A percentile compares a stretch with the other conserved stretches of the same genome.
Evolutionary conservation across 1,139 yeast species (phyloP).

Genomic region (Candida sanyaensis): DNA sequence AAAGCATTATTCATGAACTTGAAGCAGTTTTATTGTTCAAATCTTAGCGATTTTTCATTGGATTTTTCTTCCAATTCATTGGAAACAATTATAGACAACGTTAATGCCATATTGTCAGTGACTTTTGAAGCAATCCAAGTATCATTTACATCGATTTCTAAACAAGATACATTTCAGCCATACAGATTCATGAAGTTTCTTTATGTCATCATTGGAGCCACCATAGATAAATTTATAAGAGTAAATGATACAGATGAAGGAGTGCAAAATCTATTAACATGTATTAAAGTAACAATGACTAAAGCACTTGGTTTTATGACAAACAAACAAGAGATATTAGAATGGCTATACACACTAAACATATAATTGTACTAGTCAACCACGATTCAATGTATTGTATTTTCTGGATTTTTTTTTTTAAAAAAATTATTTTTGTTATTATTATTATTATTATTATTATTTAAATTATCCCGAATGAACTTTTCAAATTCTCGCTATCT

Average conservation of each 20-base stretch:
- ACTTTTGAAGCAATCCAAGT: conserved; percentile 11
- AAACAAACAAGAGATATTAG: background rate
- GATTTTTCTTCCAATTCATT: conserved; percentile 7
- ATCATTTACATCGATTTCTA: conserved; percentile 5
- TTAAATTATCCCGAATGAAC: conserved; percentile 35
- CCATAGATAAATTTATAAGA: conserved; percentile 7
- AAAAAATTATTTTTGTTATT: background rate
- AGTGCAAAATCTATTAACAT: background rate
- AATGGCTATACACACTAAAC: conserved; percentile 1
- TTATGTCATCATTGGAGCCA: conserved; percentile 3
- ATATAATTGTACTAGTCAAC: background rate
- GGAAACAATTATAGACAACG: conserved; percentile 9
- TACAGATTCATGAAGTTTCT: conserved; percentile 10
- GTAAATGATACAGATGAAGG: conserved; percentile 7
- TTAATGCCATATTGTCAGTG: conserved; percentile 8
- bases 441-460: background rate
- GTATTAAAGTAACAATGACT: background rate
- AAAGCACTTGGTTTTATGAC: background rate
- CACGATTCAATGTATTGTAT: background rate
- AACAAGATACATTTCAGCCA: conserved; percentile 10
- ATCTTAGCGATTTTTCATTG: conserved; percentile 13
- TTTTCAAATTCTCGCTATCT: conserved; percentile 68
- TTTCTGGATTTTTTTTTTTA: no score
- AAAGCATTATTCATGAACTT: conserved; percentile 17
- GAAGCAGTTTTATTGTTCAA: conserved; percentile 14